These are phyloP conservation scores for Boletus bicolor DNA, from an alignment of 768 basidiomycete genomes.

Conservation along the genomic window DNA sequence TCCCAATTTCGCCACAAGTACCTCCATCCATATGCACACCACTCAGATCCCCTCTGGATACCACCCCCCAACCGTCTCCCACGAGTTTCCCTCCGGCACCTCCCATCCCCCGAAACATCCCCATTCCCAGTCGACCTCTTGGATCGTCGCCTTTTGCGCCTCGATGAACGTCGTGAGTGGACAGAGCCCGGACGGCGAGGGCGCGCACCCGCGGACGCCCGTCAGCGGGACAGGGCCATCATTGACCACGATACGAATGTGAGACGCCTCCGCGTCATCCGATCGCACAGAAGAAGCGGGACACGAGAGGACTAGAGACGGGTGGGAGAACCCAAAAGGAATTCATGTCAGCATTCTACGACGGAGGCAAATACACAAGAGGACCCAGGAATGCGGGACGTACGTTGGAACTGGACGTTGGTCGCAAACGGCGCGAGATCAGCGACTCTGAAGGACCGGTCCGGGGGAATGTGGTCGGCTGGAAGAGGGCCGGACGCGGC, in stretches of 20 bases:
- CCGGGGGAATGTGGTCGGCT: conserved; percentile 60
- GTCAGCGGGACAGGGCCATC: conserved; percentile 83
- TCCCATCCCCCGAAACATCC: conserved; percentile 78
- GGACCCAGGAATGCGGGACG: conserved; percentile 20
- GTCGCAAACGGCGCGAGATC: conserved; percentile 85
- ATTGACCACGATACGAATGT: conserved; percentile 84
- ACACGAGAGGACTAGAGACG: conserved; percentile 58
- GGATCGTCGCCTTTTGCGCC: conserved; percentile 64
- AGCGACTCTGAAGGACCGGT: conserved; percentile 68
- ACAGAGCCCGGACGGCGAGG: conserved; percentile 62
- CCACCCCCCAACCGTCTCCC: conserved; percentile 52
- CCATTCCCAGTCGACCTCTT: conserved; percentile 66
- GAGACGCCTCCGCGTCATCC: conserved; percentile 35
- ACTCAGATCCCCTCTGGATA: conserved; percentile 12
- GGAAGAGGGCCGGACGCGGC: conserved; percentile 74
- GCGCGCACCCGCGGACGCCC: conserved; percentile 70
- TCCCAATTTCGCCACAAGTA: too few species aligned
- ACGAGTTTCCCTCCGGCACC: conserved; percentile 59
- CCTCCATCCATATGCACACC: too few species aligned
- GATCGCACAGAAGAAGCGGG: conserved; percentile 3
- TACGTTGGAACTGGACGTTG: conserved; percentile 87
- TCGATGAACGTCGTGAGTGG: conserved; percentile 66
- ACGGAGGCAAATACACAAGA: background rate
- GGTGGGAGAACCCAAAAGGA: background rate
- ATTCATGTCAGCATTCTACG: background rate